A percentile compares a stretch with the other conserved stretches of the same genome.
phyloP scores from a whole-genome alignment of 805 yeast species.

The Tetrapisispora fleetii region DNA sequence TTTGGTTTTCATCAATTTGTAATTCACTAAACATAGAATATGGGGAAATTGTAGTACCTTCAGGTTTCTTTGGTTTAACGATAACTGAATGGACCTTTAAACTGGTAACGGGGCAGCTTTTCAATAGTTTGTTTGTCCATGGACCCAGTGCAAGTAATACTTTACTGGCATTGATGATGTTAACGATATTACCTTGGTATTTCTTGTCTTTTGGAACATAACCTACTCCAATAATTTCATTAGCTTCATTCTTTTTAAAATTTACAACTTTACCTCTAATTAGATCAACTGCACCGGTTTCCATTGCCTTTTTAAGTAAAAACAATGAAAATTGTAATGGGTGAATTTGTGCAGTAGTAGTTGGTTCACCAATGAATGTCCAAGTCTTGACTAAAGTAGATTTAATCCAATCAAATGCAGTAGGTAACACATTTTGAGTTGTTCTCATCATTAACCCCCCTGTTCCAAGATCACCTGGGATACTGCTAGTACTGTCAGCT shows the following conservation, averaged over 20 bases:
- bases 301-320: conserved; percentile 69
- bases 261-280: conserved; percentile 77
- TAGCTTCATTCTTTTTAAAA: conserved; percentile 50
- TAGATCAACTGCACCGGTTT: conserved; percentile 73
- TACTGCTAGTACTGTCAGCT: not conserved
- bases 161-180: conserved; percentile 52
- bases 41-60: conserved; percentile 53
- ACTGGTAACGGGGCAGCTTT: conserved; percentile 90
- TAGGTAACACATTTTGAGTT: conserved; percentile 35
- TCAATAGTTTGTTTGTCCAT: conserved; percentile 86
- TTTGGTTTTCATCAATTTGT: conserved; percentile 50
- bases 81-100: conserved; percentile 93
- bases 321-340: conserved; percentile 87
- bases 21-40: conserved; percentile 91
- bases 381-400: conserved; percentile 56
- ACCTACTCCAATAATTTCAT: conserved; percentile 62
- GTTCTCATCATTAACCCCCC: conserved; percentile 6
- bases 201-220: conserved; percentile 35
- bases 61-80: conserved; percentile 62
- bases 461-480: conserved; percentile 1
- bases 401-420: conserved; percentile 68
- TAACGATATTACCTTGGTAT: conserved; percentile 24
- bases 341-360: conserved; percentile 93
- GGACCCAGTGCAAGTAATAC: conserved; percentile 86
- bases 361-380: conserved; percentile 72